Base-by-base conservation (phyloP, 2,329 filamentous ascomycete genomes). In the Exserohilum turcica region DNA sequence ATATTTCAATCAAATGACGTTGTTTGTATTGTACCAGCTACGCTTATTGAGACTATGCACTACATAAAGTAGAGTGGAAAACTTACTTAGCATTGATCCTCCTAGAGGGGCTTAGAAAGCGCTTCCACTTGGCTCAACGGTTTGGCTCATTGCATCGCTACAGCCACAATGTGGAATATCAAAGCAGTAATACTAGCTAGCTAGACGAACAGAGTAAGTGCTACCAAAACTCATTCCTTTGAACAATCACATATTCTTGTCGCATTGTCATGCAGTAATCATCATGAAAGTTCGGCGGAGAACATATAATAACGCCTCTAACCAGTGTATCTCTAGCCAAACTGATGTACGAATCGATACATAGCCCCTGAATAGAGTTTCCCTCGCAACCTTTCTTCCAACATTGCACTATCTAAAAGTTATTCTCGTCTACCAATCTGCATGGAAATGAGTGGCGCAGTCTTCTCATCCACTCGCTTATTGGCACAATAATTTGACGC, bases 401-500 rank as follows among this genome's bases (percentile, higher is more conserved):
- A 18, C 1, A 18, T n/a, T 45, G 10, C 10, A 13, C 15, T 36
- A n/a, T 37, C 19, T 18, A 37, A 29, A 45, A 5, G 19, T 9
- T 37, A 35, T 18, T 18, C 7, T 49, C 27, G 5, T 32, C 32
- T 37, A 9, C 16, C 3, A 49, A 9, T 37, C 46, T 37, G 12
- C 4, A 10, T 8, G 16, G 9, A 15, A 43, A 43, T 6, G 5
- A 27, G 18, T 43, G 27, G 47, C 12, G 7, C 6, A 49, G 32
- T n/a, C 47, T 49, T 43, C 31, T 50, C 15, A 27, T 49, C 21
- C 27, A n/a, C 29, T 43, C 16, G 18, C 47, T 21, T 49, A n/a
- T 44, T 28, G 4, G 39, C 1, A 50, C 3, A 12, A 49, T 49
- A 15, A 50, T 33, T 43, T 18, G n/a, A 33, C 47, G 39, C 47